Evolutionary conservation across 2,329 filamentous ascomycete genomes (phyloP).

Genomic region (Colletotrichum filicis): DNA sequence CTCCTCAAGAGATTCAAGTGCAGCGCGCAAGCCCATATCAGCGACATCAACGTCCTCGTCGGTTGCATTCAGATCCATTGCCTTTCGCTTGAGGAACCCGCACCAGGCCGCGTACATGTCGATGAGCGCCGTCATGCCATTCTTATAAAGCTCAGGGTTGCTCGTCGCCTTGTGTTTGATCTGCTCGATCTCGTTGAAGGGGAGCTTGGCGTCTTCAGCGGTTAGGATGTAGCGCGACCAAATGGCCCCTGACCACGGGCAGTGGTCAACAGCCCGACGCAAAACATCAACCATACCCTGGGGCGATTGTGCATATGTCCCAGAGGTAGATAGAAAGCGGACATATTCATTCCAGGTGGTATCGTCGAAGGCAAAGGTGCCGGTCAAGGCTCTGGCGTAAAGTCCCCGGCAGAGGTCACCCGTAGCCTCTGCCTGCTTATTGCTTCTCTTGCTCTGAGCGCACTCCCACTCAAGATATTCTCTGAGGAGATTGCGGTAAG

Average conservation of each 20-base stretch:
- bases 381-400: conserved; percentile 80
- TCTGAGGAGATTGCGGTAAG: conserved; percentile 61
- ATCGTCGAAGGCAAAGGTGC: conserved; percentile 78
- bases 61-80: conserved; percentile 77
- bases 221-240: conserved; percentile 92
- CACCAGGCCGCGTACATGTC: conserved; percentile 97
- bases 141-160: conserved; percentile 83
- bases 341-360: conserved; percentile 86
- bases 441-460: conserved; percentile 66
- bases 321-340: conserved; percentile 72
- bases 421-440: conserved; percentile 55
- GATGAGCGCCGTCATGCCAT: conserved; percentile 87
- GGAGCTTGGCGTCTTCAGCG: conserved; percentile 80
- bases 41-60: conserved; percentile 91
- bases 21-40: conserved; percentile 87
- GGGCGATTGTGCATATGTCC: conserved; percentile 51
- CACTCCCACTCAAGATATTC: conserved; percentile 92
- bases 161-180: conserved; percentile 95
- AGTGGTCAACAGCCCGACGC: conserved; percentile 86
- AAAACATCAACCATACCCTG: conserved; percentile 73
- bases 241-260: conserved; percentile 89
- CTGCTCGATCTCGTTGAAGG: conserved; percentile 84
- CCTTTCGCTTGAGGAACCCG: conserved; percentile 87
- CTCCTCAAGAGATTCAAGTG: conserved; percentile 86
- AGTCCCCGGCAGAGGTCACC: conserved; percentile 70